Conservation (phyloP, 352 stramenopile genomes). For the Globisporangium iwayamae region DNA sequence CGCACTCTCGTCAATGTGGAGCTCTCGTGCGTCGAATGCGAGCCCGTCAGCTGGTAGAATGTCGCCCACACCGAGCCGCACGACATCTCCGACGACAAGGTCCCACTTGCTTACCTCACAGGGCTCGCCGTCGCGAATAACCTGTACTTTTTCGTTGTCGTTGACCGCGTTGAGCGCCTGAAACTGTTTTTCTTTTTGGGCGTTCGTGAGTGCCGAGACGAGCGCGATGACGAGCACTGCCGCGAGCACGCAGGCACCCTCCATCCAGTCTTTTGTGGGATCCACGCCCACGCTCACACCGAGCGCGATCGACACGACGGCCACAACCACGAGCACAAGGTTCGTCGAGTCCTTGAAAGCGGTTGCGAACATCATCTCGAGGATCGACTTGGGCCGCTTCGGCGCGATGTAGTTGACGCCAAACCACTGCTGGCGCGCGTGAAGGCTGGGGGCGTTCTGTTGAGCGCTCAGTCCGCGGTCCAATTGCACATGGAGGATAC, state of each 20-base stretch:
- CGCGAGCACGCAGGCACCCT: conserved; percentile 52
- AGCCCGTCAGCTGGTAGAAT: conserved; percentile 40
- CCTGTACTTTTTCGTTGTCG: conserved; percentile 49
- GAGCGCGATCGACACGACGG: conserved; percentile 30
- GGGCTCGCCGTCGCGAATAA: conserved; percentile 30
- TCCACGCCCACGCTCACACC: conserved; percentile 3
- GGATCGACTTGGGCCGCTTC: conserved; percentile 12
- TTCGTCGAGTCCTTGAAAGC: conserved; percentile 57
- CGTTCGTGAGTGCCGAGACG: conserved; percentile 40
- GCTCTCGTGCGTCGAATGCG: conserved; percentile 32
- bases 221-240: conserved; percentile 89
- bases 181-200: conserved; percentile 64
- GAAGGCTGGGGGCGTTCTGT: neutral
- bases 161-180: conserved; percentile 65
- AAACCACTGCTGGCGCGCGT: conserved; percentile 16
- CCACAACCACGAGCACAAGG: conserved; percentile 34
- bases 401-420: conserved; percentile 35
- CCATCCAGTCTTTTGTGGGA: conserved; percentile 3
- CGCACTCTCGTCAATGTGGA: conserved; percentile 35
- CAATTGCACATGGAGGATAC: neutral
- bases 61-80: conserved; percentile 34
- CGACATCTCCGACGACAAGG: conserved; percentile 38
- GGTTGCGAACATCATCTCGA: conserved; percentile 40
- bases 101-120: conserved; percentile 26
- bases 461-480: neutral